Base-by-base conservation (phyloP, 768 basidiomycete genomes). In the Dioszegia hungarica region DNA sequence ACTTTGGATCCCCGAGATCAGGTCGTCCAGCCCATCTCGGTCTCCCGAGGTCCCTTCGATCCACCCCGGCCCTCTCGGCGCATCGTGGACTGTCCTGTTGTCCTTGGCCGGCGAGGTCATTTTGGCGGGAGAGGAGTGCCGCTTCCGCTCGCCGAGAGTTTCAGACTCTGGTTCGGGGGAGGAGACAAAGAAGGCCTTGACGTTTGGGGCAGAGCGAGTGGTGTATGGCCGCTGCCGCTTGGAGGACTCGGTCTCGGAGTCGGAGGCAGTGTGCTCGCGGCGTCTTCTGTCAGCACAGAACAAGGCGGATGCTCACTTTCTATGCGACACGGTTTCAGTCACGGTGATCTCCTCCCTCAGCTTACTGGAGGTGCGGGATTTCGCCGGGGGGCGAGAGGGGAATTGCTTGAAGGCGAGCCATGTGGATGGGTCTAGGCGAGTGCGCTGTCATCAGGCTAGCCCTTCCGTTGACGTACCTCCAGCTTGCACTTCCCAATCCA, bases 1-100 rank as follows among this genome's bases (percentile, higher is more conserved):
- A 15, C 40, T 55, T 28, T 55, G 45, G 3, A 70, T 45, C 0
- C 72, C 74, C 2, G 56, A 56, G 14, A 75, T 73, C 58, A 75
- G 62, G 11, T 63, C 63, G 40, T 75, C 74, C 31, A 75, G 46
- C 0, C 56, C 66, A 55, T 75, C 74, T 36, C 63, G 53, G 15
- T 48, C 8, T 2, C 56, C 1, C 19, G 17, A 5, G 50, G n/a
- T n/a, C n/a, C n/a, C n/a, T n/a, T 52, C 48, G 22, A 54, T 46
- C 70, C 70, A 72, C 5, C 67, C 67, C 1, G 66, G 63, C 14
- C 66, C 70, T 8, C 12, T 31, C 0, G 66, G 48, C 2, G 61
- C 27, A 8, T 15, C 29, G 56, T 72, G 70, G 4, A 49, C 54
- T 1, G 67, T 69, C 1, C 58, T 55, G n/a, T 57, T 33, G 15